Evolutionary conservation across 306 rosid species (phyloP), one percentile per base, ranked within the genome.

Genomic region (Erythrophleum fordii): DNA sequence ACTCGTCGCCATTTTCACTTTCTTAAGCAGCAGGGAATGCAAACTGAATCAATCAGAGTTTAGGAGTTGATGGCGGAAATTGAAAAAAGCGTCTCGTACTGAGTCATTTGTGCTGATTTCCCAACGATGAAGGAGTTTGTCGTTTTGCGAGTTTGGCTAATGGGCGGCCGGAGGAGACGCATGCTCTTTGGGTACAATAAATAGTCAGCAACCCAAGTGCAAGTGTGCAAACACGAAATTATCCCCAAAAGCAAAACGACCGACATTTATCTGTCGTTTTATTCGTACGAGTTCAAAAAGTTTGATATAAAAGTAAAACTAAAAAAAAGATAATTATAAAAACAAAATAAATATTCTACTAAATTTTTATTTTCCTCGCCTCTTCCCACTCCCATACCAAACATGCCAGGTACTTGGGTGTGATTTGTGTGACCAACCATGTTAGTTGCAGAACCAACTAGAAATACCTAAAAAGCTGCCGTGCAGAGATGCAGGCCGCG

Each of bases 1-100:
- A 71, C 73, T 66, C 49, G 82, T 29, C 2, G 89, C 86, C 94
- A 90, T 87, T 73, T 20, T 48, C 65, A 31, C 39, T 13, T 11
- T 39, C 44, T 48, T 10, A 2, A 23, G 44, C 31, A 34, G 44
- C 39, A 17, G 61, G 69, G 67, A 56, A 80, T 71, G 4, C 53
- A 13, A 42, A 9, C 14, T 14, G 75, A 72, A 62, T 22, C 26
- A 62, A 51, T 3, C 8, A 13, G 16, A 7, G 64, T 0, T 13
- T 25, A 12, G 23, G 49, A 56, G 2, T 34, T 2, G 20, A 39
- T 12, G 39, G 9, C 16, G 4, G 18, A 73, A 29, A 14, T 3
- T 18, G 28, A 35, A 42, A 37, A 31, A 51, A 51, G 20, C 23
- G 77, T 6, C 67, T 25, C 69, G 56, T 46, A 78, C 61, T 17